phyloP scores from a whole-genome alignment of 768 basidiomycete species.

The Obba rivulosa region DNA sequence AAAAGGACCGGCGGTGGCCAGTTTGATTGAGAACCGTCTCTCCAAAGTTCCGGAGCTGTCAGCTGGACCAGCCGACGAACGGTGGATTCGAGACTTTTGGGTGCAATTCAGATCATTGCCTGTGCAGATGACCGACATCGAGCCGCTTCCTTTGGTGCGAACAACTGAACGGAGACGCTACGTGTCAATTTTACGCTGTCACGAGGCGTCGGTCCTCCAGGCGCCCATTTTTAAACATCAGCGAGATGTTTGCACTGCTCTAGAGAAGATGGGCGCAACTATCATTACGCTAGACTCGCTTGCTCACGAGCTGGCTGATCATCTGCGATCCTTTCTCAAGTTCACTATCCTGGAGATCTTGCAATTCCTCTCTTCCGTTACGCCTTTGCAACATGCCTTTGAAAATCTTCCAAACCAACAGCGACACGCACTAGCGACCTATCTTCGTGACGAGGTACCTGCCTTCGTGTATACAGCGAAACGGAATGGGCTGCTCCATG shows the following conservation, averaged over 20 bases:
- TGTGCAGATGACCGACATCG: not conserved
- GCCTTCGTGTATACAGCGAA: too few relatives aligned
- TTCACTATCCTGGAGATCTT: too few relatives aligned
- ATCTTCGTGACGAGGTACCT: too few relatives aligned
- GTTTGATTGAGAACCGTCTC: not conserved
- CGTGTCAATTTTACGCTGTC: constrained; percentile 1
- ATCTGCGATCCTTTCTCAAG: too few relatives aligned
- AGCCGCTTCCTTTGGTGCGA: not conserved
- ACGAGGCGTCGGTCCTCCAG: not conserved
- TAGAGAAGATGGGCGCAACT: constrained; percentile 1
- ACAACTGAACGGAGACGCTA: not conserved
- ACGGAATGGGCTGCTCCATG: too few relatives aligned
- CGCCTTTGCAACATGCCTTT: too few relatives aligned
- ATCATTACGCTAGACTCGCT: not conserved
- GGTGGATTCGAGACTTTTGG: constrained; percentile 4
- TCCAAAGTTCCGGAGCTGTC: not conserved
- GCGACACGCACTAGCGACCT: too few relatives aligned
- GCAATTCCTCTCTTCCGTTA: too few relatives aligned
- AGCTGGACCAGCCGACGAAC: not conserved
- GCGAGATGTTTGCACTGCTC: not conserved
- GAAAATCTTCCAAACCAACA: too few relatives aligned
- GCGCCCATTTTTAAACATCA: not conserved
- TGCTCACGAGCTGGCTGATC: too few relatives aligned
- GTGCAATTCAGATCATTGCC: not conserved
- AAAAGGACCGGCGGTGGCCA: not conserved